phyloP scores from a whole-genome alignment of 2,329 filamentous ascomycete species.

The Metarhizium brunneum region DNA sequence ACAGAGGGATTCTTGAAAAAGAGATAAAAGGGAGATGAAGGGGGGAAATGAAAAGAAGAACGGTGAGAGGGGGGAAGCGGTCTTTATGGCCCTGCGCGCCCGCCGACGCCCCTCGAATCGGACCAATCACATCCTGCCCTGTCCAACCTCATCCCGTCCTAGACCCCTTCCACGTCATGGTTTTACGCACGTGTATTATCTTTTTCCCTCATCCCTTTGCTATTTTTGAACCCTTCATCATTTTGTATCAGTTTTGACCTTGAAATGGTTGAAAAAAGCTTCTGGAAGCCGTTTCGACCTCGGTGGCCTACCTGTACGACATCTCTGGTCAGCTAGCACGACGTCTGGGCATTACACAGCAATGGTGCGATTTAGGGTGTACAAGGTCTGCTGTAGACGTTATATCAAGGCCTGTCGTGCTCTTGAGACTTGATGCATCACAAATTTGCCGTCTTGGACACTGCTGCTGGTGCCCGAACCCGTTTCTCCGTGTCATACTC shows the following conservation, averaged over 20 bases:
- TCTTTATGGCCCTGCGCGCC: slow-evolving; percentile 1
- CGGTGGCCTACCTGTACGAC: neutral
- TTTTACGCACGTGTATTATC: neutral
- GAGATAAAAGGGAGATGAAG: neutral
- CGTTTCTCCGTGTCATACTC: neutral
- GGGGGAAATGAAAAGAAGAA: neutral
- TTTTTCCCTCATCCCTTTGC: neutral
- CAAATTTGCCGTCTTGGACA: neutral
- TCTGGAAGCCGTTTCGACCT: neutral
- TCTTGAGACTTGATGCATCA: neutral
- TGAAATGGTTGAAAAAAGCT: neutral
- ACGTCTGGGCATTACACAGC: neutral
- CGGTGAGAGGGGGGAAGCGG: neutral
- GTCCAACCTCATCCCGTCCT: neutral
- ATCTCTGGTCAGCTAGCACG: neutral
- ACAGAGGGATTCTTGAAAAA: neutral
- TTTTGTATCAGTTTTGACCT: neutral
- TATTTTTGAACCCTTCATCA: neutral
- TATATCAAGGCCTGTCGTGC: neutral
- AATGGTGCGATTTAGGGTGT: neutral
- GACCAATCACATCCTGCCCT: neutral
- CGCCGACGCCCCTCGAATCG: neutral
- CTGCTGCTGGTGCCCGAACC: neutral
- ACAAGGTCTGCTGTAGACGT: neutral
- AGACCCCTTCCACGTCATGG: neutral